Evolutionary conservation across 2,329 filamentous ascomycete species (phyloP), one percentile per base, ranked within the genome.

Genomic region (Pleoardoris graminearum): DNA sequence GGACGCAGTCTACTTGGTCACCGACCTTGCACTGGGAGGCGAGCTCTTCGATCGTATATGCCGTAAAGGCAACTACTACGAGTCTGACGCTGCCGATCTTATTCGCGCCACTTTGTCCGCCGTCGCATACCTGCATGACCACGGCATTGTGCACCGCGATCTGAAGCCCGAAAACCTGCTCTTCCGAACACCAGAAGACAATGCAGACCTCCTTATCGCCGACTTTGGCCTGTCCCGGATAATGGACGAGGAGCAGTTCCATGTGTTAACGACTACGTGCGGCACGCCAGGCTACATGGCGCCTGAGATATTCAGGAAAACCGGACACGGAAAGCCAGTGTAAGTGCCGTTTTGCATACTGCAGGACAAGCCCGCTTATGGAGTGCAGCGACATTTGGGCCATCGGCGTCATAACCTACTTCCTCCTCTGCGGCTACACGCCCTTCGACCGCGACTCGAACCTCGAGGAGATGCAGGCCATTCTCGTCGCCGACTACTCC

Each of bases 281-380:
- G 94, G 94, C 54, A 99, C 94, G 1, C 94, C 94, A 3, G 94
- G 94, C 43, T 99, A 99, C 76, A 99, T 99, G 94, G 94, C 94
- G 2, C 94, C 94, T 19, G 94, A 99, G 74, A 99, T 99, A 67
- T 99, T 99, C 79, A 96, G 96, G 76, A 99, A 99, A 80, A 92
- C 89, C 7, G 94, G 94, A 22, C 94, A 99, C 73, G 94, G 94
- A 58, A 99, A 97, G 76, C 92, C 94, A 63, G 94, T 99, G 83
- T 86, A 80, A 64, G 75, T 55, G 8, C 0, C 36, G 14, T 27
- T 11, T 51, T 55, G 42, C 12, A 25, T 17, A 23, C 16, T 7
- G 0, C 17, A 12, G 32, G 2, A 11, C 16, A 29, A n/a, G n/a
- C 33, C 10, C 43, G 30, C 62, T 68, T 32, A 69, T 38, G 16